Conservation (phyloP, 345 rosid species). For the Balakata baccata region DNA sequence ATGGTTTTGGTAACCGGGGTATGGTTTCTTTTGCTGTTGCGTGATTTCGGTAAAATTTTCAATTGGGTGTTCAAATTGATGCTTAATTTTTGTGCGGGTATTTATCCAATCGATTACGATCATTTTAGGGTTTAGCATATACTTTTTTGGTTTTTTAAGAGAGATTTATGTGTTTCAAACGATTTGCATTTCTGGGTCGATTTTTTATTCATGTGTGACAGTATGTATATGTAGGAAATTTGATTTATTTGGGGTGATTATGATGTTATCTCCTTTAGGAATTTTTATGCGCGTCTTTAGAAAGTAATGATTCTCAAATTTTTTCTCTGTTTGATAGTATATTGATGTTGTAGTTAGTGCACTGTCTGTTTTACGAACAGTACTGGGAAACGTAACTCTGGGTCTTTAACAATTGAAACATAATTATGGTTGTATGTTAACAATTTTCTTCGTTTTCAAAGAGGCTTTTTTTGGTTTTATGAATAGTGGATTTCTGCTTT, state of each 20-base stretch:
- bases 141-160: not conserved
- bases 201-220: slow-evolving; percentile 1
- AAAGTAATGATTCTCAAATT: slow-evolving; percentile 14
- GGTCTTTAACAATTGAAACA: slow-evolving; percentile 9
- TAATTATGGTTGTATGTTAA: slow-evolving; percentile 16
- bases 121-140: not conserved
- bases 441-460: not conserved
- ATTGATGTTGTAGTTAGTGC: not conserved
- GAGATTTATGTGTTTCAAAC: slow-evolving; percentile 1
- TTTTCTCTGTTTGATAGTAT: not conserved
- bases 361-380: slow-evolving; percentile 6
- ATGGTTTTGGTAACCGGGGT: slow-evolving; percentile 1
- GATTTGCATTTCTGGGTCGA: slow-evolving; percentile 13
- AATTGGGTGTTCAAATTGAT: slow-evolving; percentile 7
- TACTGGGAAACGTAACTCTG: slow-evolving; percentile 11
- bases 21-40: not conserved
- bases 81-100: not conserved
- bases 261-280: slow-evolving; percentile 2
- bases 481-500: not conserved
- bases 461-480: not conserved
- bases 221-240: slow-evolving; percentile 1
- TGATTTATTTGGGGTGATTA: not conserved
- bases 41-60: not conserved
- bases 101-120: not conserved
- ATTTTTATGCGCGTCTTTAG: not conserved